Evolutionary conservation across 2,329 filamentous ascomycete genomes (phyloP).

Genomic region (Colletotrichum incanum): DNA sequence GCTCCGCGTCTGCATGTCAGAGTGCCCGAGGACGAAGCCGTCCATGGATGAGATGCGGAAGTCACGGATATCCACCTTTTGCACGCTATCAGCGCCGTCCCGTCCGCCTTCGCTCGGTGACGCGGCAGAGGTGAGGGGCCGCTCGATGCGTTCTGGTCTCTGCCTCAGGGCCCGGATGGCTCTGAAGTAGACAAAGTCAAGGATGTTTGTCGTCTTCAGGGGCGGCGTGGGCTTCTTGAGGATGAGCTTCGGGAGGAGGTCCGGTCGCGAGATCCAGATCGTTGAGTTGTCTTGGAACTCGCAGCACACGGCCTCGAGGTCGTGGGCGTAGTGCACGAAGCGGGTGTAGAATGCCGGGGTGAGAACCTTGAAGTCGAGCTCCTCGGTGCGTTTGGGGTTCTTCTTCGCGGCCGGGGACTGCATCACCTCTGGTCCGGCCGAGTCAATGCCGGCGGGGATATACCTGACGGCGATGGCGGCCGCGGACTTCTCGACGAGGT

Average conservation of each 20-base stretch:
- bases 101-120: slow-evolving; percentile 26
- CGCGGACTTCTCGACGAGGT: slow-evolving; percentile 64
- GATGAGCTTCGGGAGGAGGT: slow-evolving; percentile 64
- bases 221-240: slow-evolving; percentile 57
- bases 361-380: slow-evolving; percentile 71
- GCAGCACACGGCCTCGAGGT: slow-evolving; percentile 73
- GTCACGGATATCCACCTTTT: slow-evolving; percentile 58
- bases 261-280: slow-evolving; percentile 69
- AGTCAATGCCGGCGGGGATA: slow-evolving; percentile 63
- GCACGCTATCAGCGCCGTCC: slow-evolving; percentile 22
- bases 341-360: slow-evolving; percentile 79
- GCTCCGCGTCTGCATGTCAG: slow-evolving; percentile 48
- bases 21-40: slow-evolving; percentile 59
- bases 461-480: slow-evolving; percentile 68
- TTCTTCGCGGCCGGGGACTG: slow-evolving; percentile 50
- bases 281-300: slow-evolving; percentile 74
- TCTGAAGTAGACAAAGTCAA: slow-evolving; percentile 60
- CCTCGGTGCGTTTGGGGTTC: slow-evolving; percentile 46
- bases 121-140: slow-evolving; percentile 59
- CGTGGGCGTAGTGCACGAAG: slow-evolving; percentile 75
- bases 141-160: slow-evolving; percentile 58
- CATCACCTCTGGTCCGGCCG: slow-evolving; percentile 52
- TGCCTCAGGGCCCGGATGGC: slow-evolving; percentile 61
- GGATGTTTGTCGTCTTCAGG: slow-evolving; percentile 52
- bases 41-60: slow-evolving; percentile 69